phyloP scores from a whole-genome alignment of 345 rosid genomes.

The Citrus trifoliata region DNA sequence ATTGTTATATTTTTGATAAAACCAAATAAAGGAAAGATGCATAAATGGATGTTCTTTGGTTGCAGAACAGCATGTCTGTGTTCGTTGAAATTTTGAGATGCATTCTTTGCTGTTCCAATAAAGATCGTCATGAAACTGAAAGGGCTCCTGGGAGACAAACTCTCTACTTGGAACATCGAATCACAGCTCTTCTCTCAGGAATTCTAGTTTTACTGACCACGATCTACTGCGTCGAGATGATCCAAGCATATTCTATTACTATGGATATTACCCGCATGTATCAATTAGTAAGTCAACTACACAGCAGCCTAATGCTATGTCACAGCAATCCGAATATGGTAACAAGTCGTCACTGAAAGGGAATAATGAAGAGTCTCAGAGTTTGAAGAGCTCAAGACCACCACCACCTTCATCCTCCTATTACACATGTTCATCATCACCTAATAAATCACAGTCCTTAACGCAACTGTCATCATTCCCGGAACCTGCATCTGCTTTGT shows the following conservation, averaged over 20 bases:
- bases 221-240: background rate
- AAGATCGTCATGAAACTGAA: background rate
- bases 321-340: background rate
- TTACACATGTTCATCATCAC: no score
- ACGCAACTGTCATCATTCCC: no score
- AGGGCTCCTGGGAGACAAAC: background rate
- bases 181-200: background rate
- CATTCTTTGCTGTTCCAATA: conserved; percentile 22
- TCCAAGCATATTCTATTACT: background rate
- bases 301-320: background rate
- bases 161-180: background rate
- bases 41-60: background rate
- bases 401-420: no score
- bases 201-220: background rate
- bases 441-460: no score
- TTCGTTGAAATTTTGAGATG: conserved; percentile 20
- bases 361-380: no score
- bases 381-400: no score
- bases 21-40: background rate
- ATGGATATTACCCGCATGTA: background rate
- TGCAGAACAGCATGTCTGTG: conserved; percentile 12
- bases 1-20: background rate
- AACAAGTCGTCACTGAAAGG: background rate
- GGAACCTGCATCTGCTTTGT: no score
- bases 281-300: background rate